Evolutionary conservation across 257 asterid genomes (phyloP), one percentile per base, ranked within the genome.

Genomic region (Solanum piurae): DNA sequence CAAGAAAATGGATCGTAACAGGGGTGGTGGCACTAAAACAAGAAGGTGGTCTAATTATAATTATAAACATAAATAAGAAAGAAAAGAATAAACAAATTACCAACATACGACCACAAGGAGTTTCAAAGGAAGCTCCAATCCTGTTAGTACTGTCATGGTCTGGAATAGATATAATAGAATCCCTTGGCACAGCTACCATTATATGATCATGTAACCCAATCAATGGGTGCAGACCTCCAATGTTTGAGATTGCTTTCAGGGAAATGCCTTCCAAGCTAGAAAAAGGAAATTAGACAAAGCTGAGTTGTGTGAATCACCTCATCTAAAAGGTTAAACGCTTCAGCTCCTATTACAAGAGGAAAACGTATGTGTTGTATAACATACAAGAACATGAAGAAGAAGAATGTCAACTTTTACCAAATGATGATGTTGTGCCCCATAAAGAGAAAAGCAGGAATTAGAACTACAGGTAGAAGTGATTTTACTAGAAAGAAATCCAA

Each of bases 51-150:
- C 4, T 25, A 37, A 38, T 38, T 13, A 71, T 18, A 25, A 38
- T 46, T 13, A 71, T 29, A 49, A 66, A 69, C 46, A 18, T 62
- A 87, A 16, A n/a, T 38, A 72, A 23, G 38, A 71, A 23, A 66
- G 75, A 42, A 49, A 58, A 49, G 42, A n/a, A n/a, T 44, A 10
- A 42, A 27, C 29, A 88, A 66, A 80, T 76, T 88, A 97, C 99
- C 97, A 93, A 89, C 84, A 91, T 90, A 79, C 99, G 99, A 75
- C 99, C 98, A 42, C 89, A 90, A 72, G 98, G 98, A 83, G 98
- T 95, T 91, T 95, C 98, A 77, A 97, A 97, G 16, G 99, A 97
- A 66, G 99, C 98, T 86, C 98, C 99, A 11, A 33, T 87, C 92
- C 87, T 94, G 90, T 95, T 95, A 76, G 93, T 79, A 88, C 96